These are phyloP conservation scores for Talaromyces borbonicus DNA, from an alignment of 495 filamentous ascomycete genomes.

Conservation along the genomic window DNA sequence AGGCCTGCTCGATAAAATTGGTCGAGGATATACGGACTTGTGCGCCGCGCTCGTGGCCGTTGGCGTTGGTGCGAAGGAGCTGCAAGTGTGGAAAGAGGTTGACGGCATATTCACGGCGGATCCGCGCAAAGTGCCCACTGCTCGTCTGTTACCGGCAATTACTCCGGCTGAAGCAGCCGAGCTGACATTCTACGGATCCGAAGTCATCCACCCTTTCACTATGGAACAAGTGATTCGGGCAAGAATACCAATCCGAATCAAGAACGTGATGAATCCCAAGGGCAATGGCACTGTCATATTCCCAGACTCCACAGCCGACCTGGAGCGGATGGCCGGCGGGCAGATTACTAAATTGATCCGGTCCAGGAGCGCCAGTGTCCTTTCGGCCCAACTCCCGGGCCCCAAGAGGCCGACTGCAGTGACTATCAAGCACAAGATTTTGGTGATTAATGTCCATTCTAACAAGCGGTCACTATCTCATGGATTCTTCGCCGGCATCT, in stretches of 20 bases:
- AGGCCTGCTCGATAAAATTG: constrained; percentile 66
- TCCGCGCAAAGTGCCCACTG: constrained; percentile 79
- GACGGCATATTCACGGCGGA: constrained; percentile 88
- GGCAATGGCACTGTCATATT: constrained; percentile 83
- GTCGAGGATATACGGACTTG: constrained; percentile 83
- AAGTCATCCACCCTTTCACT: constrained; percentile 95
- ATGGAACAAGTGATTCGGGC: constrained; percentile 98
- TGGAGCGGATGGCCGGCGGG: constrained; percentile 35
- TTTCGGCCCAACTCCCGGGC: constrained; percentile 32
- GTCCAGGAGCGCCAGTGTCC: constrained; percentile 36
- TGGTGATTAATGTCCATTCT: constrained; percentile 89
- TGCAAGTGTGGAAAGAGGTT: constrained; percentile 92
- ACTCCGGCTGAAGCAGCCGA: constrained; percentile 84
- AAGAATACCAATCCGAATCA: constrained; percentile 88
- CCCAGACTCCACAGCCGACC: constrained; percentile 35
- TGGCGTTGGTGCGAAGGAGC: constrained; percentile 62
- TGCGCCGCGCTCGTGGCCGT: constrained; percentile 78
- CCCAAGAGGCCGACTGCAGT: constrained; percentile 81
- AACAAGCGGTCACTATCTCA: constrained; percentile 83
- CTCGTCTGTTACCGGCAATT: constrained; percentile 63
- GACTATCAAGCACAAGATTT: constrained; percentile 88
- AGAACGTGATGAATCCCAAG: constrained; percentile 93
- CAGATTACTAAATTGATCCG: constrained; percentile 39
- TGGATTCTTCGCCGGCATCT: constrained; percentile 86
- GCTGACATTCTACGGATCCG: constrained; percentile 85